These are phyloP conservation scores for Syzygium oleosum DNA, from an alignment of 345 rosid genomes.

Conservation along the genomic window DNA sequence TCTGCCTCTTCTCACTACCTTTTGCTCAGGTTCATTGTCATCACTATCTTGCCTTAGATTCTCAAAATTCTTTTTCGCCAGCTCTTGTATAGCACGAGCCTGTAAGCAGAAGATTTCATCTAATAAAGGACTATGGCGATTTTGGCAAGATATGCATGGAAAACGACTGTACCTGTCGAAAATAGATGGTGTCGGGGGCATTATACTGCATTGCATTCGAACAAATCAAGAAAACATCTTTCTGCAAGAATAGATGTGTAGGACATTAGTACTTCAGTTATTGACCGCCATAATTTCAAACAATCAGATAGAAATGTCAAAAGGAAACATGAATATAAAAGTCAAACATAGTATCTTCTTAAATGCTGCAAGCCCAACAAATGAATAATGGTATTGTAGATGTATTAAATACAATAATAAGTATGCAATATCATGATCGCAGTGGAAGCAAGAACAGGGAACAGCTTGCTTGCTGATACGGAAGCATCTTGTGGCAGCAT, in stretches of 20 bases:
- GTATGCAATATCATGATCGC: not conserved
- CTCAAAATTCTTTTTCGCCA: slow-evolving; percentile 71
- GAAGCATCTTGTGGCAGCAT: not conserved
- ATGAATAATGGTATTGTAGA: not conserved
- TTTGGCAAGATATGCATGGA: not conserved
- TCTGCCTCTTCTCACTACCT: slow-evolving; percentile 56
- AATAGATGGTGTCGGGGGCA: slow-evolving; percentile 69
- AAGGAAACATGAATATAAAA: not conserved
- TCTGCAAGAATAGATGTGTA: not conserved
- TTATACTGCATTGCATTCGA: slow-evolving; percentile 94
- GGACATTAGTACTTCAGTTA: not conserved
- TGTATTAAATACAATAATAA: not conserved
- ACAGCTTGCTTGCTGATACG: not conserved
- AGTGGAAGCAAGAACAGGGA: not conserved
- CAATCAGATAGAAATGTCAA: not conserved
- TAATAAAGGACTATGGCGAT: not conserved
- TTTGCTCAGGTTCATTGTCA: slow-evolving; percentile 39
- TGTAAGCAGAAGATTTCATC: slow-evolving; percentile 16
- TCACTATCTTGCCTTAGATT: slow-evolving; percentile 83
- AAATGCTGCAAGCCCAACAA: not conserved
- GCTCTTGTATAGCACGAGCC: slow-evolving; percentile 87
- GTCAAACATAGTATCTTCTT: not conserved
- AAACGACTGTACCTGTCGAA: slow-evolving; percentile 56
- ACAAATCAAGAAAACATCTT: slow-evolving; percentile 63
- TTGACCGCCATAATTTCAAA: not conserved